Base-by-base conservation (phyloP, 306 rosid genomes). In the Sophora flavescens region DNA sequence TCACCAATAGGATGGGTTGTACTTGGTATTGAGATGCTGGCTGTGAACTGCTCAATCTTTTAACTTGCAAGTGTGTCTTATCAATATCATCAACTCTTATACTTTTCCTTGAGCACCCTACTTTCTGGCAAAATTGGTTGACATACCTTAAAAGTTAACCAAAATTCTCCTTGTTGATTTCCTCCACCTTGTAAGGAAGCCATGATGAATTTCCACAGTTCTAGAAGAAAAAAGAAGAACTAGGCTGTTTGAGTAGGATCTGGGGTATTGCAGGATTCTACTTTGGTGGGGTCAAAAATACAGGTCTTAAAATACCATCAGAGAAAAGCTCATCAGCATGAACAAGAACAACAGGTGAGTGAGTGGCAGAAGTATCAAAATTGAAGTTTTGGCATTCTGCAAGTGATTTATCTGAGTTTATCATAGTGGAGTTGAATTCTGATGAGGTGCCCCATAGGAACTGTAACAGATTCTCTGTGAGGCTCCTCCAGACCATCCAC, bases 261-360 rank as follows among this genome's bases (percentile, higher is more conserved):
- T 61, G 74, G 22, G 17, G 69, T 67, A 39, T 56, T 39, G 50
- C 44, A 62, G 70, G 68, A 58, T 32, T 68, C 74, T 61, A 28
- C 36, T 47, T 16, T 65, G 4, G 62, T 15, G 71, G 80, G 80
- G 51, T 64, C 79, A 68, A 35, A 84, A 50, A 66, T 1, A 52
- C 58, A 6, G 90, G 90, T 64, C 62, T 82, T 4, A 90, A 70
- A 75, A 85, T 48, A 51, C 95, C 95, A 79, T 87, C 63, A 38
- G 84, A 84, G 83, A 90, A 90, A 71, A 90, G 84, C 30, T 90
- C 92, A 76, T 90, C 95, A 61, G 95, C 95, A 84, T 88, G 88
- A 72, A 82, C 87, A 81, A 87, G 38, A 70, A 33, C 50, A 57
- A 58, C 1, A 57, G 69, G 60, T 26, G 88, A 76, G 42, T 68